Evolutionary conservation across 2,329 filamentous ascomycete genomes (phyloP).

Genomic region (Huntiella moniliformis): DNA sequence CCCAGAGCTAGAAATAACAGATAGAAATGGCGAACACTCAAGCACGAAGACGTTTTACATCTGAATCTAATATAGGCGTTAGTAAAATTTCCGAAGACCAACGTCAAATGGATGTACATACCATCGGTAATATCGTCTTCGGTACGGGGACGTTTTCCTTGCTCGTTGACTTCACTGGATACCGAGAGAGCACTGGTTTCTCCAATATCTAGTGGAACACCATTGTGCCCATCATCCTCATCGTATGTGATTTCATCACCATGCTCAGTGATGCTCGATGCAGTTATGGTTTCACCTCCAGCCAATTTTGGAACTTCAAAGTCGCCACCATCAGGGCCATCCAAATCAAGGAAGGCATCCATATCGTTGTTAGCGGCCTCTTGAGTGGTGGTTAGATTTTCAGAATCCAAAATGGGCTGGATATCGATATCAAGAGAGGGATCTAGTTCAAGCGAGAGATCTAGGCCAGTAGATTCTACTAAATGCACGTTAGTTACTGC

Average conservation of each 20-base stretch:
- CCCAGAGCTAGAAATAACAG: not conserved
- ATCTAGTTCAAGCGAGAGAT: slow-evolving; percentile 3
- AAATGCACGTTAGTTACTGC: not conserved
- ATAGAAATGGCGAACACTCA: not conserved
- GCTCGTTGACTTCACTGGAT: slow-evolving; percentile 10
- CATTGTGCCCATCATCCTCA: slow-evolving; percentile 10
- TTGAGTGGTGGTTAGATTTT: slow-evolving; percentile 4
- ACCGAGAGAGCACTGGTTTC: slow-evolving; percentile 8
- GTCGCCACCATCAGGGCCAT: not conserved
- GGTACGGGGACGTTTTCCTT: slow-evolving; percentile 7
- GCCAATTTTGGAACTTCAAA: slow-evolving; percentile 2
- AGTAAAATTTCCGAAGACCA: not conserved
- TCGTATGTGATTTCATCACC: slow-evolving; percentile 12
- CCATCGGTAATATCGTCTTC: slow-evolving; percentile 8
- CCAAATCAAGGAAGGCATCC: slow-evolving; percentile 5
- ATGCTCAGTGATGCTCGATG: slow-evolving; percentile 11
- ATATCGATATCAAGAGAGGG: slow-evolving; percentile 3
- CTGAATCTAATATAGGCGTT: not conserved
- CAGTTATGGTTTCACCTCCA: not conserved
- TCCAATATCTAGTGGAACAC: slow-evolving; percentile 7
- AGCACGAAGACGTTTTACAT: slow-evolving; percentile 8
- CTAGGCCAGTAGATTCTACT: slow-evolving; percentile 7
- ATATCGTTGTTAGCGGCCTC: slow-evolving; percentile 6
- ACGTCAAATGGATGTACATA: not conserved
- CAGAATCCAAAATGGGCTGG: slow-evolving; percentile 5